Base-by-base conservation (phyloP, 306 rosid species). In the Cucurbita moschata region DNA sequence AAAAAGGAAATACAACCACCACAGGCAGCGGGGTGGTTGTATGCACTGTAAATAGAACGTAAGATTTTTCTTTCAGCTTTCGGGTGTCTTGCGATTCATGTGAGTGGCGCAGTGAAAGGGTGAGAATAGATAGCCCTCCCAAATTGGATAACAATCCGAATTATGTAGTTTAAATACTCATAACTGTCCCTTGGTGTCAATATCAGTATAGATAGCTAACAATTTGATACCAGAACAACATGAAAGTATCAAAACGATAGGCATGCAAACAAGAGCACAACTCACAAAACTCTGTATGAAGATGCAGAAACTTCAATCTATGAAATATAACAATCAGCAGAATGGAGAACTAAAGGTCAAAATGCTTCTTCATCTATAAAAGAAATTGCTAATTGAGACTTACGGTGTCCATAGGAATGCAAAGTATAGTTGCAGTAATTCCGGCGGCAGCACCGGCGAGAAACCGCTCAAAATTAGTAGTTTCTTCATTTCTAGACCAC, bases 341-440 rank as follows among this genome's bases (percentile, higher is more conserved):
- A 66, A 10, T 43, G 72, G 38, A 18, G 38, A 66, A 43, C 56
- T 68, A 23, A 46, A 68, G 73, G 40, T 43, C 57, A 12, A 44
- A 67, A 44, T 9, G 26, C 56, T 6, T 23, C 16, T 10, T 46
- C 73, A 47, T 19, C 16, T 23, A 23, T 23, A 21, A 38, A 67
- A 69, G 44, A 58, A 60, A 58, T 44, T 73, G 40, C 38, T 58
- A 60, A 51, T 44, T 71, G 46, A 47, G 40, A 87, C 96, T 70
- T 94, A 94, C 99, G 42, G 97, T 94, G 83, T 90, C 99, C 85
- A 94, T 96, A 43, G 99, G 99, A 5, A 94, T 83, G 85, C 99
- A 94, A 47, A 87, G 91, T 78, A 82, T 57, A 58, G 95, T 87
- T 50, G 99, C 97, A 65, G 97, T 94, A 60, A 94, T 83, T 43